These are phyloP conservation scores for Rhynchospora tenuis DNA, from an alignment of 176 grass and related monocot species.

Conservation along the genomic window DNA sequence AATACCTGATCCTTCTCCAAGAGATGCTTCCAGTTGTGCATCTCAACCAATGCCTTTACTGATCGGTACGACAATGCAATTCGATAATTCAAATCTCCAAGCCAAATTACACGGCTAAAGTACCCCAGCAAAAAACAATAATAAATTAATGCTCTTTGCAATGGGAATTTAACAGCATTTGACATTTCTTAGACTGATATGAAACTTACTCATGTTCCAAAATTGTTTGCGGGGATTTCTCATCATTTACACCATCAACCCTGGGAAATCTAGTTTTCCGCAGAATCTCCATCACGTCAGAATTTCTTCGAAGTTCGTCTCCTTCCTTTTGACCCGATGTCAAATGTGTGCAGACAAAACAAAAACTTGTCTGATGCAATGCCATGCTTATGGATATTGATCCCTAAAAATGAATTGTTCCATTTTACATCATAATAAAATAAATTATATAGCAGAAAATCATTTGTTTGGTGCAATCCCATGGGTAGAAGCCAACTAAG, in stretches of 20 bases:
- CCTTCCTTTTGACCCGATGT: constrained; percentile 93
- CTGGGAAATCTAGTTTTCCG: constrained; percentile 83
- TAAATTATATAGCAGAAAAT: neutral
- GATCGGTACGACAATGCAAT: constrained; percentile 89
- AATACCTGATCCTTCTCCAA: constrained; percentile 88
- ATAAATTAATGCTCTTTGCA: no score
- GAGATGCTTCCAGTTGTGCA: constrained; percentile 85
- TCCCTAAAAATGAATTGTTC: constrained; percentile 37
- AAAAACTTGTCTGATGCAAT: constrained; percentile 92
- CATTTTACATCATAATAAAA: neutral
- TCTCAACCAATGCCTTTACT: constrained; percentile 88
- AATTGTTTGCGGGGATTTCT: constrained; percentile 77
- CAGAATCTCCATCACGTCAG: constrained; percentile 81
- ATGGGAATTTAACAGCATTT: neutral
- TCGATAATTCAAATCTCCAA: constrained; percentile 97
- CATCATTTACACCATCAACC: constrained; percentile 48
- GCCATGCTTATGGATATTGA: constrained; percentile 98
- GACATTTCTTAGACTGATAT: neutral
- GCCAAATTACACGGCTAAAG: constrained; percentile 85
- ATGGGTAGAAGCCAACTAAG: no score
- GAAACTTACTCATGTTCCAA: constrained; percentile 71
- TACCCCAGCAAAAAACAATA: neutral
- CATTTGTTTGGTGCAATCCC: no score
- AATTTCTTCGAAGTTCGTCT: constrained; percentile 78
- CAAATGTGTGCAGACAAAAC: constrained; percentile 94